Evolutionary conservation across 2,329 filamentous ascomycete genomes (phyloP), one percentile per base, ranked within the genome.

Genomic region (Trichophyton schoenleinii): DNA sequence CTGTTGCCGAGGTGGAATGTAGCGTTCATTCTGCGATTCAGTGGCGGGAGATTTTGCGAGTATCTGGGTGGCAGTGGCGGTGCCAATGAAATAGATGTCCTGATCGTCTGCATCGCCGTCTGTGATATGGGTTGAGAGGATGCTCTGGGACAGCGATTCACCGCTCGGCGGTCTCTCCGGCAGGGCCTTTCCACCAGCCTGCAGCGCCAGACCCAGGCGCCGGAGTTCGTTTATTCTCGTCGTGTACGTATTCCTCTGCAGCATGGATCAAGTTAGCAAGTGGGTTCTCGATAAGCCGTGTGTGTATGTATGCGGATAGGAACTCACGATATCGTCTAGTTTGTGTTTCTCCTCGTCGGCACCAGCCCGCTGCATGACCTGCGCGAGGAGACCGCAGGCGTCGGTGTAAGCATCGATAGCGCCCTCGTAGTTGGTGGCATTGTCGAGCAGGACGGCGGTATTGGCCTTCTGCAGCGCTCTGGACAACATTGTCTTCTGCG

Each of bases 401-500:
- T 99, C 94, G 9, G 83, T 80, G 71, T 99, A 99, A 13, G 92
- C 91, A 68, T 90, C 84, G 70, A 95, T 86, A 18, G 94, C 94
- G 46, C 89, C 91, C 71, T 92, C 89, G 65, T 94, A 92, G 70
- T 97, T 96, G 69, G 94, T 89, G 13, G 90, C 91, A 81, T 96
- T 97, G 75, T 99, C 94, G 46, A 99, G 82, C 66, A 96, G 83
- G 28, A 99, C 94, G 22, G 94, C 94, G 11, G 89, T 92, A 70
- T 99, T 96, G 58, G 94, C 94, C 75, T 96, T 96, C 71, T 95
- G 88, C 60, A 99, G 78, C 0, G 94, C 94, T 68, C 88, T 89
- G n/a, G 92, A 96, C 41, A 99, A 81, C 91, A 97, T 97, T 9
- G 87, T 88, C 78, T 96, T 97, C 72, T 97, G 88, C 0, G 88